These are phyloP conservation scores for Sinapis alba DNA, from an alignment of 441 rosid genomes.

Conservation along the genomic window DNA sequence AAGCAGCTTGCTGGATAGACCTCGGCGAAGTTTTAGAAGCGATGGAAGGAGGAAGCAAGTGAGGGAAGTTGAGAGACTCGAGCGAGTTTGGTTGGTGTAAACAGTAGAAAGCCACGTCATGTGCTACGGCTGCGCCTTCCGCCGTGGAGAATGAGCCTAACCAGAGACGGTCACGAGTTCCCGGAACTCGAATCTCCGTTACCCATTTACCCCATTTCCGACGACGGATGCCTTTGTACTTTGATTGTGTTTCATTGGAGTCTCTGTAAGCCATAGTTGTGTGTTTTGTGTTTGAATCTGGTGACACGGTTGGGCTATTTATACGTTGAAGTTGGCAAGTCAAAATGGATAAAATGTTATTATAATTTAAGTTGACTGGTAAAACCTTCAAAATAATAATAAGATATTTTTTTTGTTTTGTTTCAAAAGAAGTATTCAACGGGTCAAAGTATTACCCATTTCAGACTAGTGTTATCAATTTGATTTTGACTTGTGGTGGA, in stretches of 20 bases:
- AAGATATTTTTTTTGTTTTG: not conserved
- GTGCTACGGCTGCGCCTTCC: conserved; percentile 84
- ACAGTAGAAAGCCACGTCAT: conserved; percentile 79
- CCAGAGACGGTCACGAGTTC: conserved; percentile 84
- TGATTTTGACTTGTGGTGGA: conserved; percentile 17
- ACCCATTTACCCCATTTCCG: conserved; percentile 98
- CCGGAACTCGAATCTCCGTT: conserved; percentile 85
- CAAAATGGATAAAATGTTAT: conserved; percentile 13
- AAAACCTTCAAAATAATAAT: not conserved
- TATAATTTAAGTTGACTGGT: conserved; percentile 18
- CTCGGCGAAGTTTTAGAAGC: conserved; percentile 58
- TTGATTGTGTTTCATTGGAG: conserved; percentile 30
- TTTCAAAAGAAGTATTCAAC: not conserved
- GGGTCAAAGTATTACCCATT: conserved; percentile 39
- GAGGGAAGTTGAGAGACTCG: conserved; percentile 62
- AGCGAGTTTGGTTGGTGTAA: conserved; percentile 51
- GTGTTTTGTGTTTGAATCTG: not conserved
- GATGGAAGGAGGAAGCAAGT: conserved; percentile 47
- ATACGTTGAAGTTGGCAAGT: conserved; percentile 36
- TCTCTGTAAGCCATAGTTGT: conserved; percentile 21
- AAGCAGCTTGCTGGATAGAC: conserved; percentile 76
- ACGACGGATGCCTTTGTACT: conserved; percentile 74
- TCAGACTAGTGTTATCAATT: not conserved
- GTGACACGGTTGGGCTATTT: conserved; percentile 24
- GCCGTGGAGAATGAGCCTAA: conserved; percentile 75